Evolutionary conservation across 2,329 filamentous ascomycete species (phyloP).

Genomic region (Neophaeococcomyces aloes): DNA sequence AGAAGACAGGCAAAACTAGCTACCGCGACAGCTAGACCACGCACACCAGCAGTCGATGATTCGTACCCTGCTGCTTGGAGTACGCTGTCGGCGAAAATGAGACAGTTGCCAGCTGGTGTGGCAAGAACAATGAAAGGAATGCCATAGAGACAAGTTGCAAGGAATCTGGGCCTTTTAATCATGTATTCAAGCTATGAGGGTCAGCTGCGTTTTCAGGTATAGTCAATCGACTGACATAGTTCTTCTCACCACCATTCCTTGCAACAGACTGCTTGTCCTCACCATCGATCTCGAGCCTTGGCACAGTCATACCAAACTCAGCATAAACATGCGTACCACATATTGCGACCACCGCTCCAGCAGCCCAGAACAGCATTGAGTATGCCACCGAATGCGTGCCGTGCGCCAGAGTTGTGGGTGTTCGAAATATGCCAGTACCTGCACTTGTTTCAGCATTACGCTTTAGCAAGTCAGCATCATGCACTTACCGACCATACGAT

Average conservation of each 20-base stretch:
- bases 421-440: slow-evolving; percentile 42
- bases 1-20: slow-evolving; percentile 38
- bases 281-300: slow-evolving; percentile 15
- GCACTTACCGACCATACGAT: slow-evolving; percentile 8
- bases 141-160: slow-evolving; percentile 20
- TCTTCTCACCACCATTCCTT: slow-evolving; percentile 13
- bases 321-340: slow-evolving; percentile 36
- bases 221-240: slow-evolving; percentile 10
- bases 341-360: slow-evolving; percentile 39
- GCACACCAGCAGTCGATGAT: slow-evolving; percentile 1
- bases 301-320: slow-evolving; percentile 42
- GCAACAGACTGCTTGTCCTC: slow-evolving; percentile 6
- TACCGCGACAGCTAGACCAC: slow-evolving; percentile 39
- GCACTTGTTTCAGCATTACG: background rate
- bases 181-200: slow-evolving; percentile 15
- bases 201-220: background rate
- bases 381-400: slow-evolving; percentile 37
- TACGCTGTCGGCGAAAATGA: slow-evolving; percentile 30
- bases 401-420: slow-evolving; percentile 36
- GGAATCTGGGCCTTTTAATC: slow-evolving; percentile 19
- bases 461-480: background rate
- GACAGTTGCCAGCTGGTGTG: slow-evolving; percentile 13
- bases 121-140: slow-evolving; percentile 21
- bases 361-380: slow-evolving; percentile 40
- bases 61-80: slow-evolving; percentile 32